Percentiles rank a stretch among this genome's conserved stretches.
Evolutionary conservation across 2,329 filamentous ascomycete species (phyloP).

Genomic region (Claviceps sp.): DNA sequence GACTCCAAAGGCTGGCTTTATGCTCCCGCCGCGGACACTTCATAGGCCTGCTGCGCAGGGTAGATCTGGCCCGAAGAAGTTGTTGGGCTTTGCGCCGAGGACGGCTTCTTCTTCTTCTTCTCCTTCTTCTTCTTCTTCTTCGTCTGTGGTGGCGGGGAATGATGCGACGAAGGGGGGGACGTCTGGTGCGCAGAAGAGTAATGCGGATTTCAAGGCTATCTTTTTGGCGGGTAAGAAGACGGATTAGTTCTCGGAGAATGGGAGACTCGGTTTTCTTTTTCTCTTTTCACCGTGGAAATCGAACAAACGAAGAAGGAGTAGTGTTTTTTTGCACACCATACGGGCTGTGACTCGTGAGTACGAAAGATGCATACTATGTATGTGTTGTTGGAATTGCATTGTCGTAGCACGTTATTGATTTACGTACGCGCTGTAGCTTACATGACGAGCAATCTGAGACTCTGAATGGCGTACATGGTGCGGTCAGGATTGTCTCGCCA

Average conservation of each 20-base stretch:
- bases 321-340: too few relatives aligned
- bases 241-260: not conserved
- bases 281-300: not conserved
- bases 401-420: too few relatives aligned
- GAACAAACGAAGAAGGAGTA: too few relatives aligned
- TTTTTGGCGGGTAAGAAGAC: slow-evolving; percentile 21
- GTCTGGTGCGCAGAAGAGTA: slow-evolving; percentile 30
- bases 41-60: slow-evolving; percentile 30
- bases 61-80: slow-evolving; percentile 25
- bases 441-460: too few relatives aligned
- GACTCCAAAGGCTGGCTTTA: slow-evolving; percentile 16
- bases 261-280: not conserved
- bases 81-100: slow-evolving; percentile 28
- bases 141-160: slow-evolving; percentile 6
- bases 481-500: too few relatives aligned
- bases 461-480: too few relatives aligned
- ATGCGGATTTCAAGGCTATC: slow-evolving; percentile 45
- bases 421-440: too few relatives aligned
- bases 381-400: too few relatives aligned
- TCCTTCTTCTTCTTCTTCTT: too few relatives aligned
- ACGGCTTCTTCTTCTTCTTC: slow-evolving; percentile 6
- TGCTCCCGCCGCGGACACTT: slow-evolving; percentile 30
- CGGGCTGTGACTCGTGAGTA: too few relatives aligned
- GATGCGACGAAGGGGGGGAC: slow-evolving; percentile 6
- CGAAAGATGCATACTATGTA: too few relatives aligned